Percentiles rank a stretch among this genome's conserved stretches.
Conservation (phyloP, 1,284 basidiomycete species). For the Irpex rosettiformis region DNA sequence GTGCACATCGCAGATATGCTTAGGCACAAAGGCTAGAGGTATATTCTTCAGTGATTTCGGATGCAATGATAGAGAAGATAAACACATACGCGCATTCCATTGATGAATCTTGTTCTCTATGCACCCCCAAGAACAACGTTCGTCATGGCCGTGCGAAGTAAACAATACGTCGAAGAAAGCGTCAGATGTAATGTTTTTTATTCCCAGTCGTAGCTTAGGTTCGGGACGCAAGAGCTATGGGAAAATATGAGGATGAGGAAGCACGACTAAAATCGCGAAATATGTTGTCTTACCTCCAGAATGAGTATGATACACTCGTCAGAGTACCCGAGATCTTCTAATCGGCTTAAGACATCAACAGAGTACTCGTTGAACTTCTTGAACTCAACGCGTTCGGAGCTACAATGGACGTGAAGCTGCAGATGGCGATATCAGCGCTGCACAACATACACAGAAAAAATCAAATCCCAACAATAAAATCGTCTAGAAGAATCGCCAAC, state of each 20-base stretch:
- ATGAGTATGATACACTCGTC: conserved; percentile 1
- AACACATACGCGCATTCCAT: not conserved
- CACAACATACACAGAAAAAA: not conserved
- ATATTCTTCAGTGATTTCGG: too few species aligned
- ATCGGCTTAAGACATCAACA: not conserved
- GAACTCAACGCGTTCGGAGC: not conserved
- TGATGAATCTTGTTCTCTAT: not conserved
- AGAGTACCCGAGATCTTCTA: not conserved
- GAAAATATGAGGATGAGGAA: not conserved
- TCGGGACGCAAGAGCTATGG: conserved; percentile 2
- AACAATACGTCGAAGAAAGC: not conserved
- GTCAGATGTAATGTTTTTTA: not conserved
- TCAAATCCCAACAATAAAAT: conserved; percentile 2
- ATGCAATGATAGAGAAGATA: not conserved
- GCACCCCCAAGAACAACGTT: not conserved
- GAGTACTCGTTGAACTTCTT: not conserved
- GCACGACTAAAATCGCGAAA: not conserved
- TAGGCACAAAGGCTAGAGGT: not conserved
- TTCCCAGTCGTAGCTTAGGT: not conserved
- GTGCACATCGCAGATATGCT: not conserved
- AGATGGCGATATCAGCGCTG: not conserved
- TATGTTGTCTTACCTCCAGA: not conserved
- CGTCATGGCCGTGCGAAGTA: not conserved
- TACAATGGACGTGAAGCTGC: conserved; percentile 4
- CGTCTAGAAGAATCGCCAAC: conserved; percentile 7